A percentile compares a stretch with the other conserved stretches of the same genome.
These are phyloP conservation scores for Termitomyces bulborhizus DNA, from an alignment of 768 basidiomycete genomes.

Conservation along the genomic window DNA sequence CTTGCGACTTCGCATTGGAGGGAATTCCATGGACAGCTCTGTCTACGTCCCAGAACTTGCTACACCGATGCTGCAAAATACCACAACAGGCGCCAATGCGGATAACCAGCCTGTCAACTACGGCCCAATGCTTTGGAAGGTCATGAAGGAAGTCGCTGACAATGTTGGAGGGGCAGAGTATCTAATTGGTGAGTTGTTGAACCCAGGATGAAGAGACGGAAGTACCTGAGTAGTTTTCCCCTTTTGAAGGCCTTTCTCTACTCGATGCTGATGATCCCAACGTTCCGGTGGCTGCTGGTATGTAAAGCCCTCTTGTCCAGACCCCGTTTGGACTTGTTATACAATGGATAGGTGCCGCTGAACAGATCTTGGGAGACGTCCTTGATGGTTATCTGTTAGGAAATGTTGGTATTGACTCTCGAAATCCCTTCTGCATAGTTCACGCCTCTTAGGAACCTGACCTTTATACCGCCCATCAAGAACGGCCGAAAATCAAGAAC, in stretches of 20 bases:
- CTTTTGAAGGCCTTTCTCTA: constrained; percentile 33
- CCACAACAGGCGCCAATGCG: constrained; percentile 24
- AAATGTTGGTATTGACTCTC: constrained; percentile 28
- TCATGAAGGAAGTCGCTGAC: constrained; percentile 31
- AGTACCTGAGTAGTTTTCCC: not conserved
- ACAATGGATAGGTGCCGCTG: constrained; percentile 23
- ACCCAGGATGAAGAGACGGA: not conserved
- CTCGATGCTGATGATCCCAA: constrained; percentile 31
- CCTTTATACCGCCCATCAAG: constrained; percentile 39
- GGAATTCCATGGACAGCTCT: constrained; percentile 41
- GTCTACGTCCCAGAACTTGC: constrained; percentile 34
- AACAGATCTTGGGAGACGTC: constrained; percentile 28
- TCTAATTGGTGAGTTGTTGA: constrained; percentile 21
- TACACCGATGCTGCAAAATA: constrained; percentile 35
- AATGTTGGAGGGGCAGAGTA: constrained; percentile 24
- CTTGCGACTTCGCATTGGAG: constrained; percentile 44
- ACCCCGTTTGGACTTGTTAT: not conserved
- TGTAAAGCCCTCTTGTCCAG: not conserved
- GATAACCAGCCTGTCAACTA: constrained; percentile 44
- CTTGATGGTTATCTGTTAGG: constrained; percentile 44
- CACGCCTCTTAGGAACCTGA: constrained; percentile 45
- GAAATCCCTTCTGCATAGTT: not conserved
- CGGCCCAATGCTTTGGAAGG: constrained; percentile 40
- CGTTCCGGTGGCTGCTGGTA: constrained; percentile 23
- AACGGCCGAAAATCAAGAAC: constrained; percentile 36